A percentile compares a stretch with the other conserved stretches of the same genome.
These are phyloP conservation scores for Azolla pinnata DNA, from an alignment of 75 land plant species.

Conservation along the genomic window DNA sequence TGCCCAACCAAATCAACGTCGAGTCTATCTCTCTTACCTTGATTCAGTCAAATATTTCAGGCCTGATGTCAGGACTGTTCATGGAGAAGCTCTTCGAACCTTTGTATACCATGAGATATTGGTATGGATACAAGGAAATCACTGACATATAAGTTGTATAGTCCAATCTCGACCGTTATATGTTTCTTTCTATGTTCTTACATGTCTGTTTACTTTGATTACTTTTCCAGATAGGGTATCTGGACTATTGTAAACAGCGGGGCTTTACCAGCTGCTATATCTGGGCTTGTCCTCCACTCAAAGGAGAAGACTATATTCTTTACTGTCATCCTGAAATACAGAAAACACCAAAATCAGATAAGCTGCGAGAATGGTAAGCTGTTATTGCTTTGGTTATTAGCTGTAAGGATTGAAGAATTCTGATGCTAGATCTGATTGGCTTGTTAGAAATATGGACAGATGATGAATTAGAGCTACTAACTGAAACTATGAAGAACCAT, in stretches of 20 bases:
- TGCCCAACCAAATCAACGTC: conserved; percentile 75
- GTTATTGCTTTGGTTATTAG: neutral
- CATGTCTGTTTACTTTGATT: conserved; percentile 1
- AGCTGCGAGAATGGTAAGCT: conserved; percentile 81
- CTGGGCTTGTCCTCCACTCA: conserved; percentile 97
- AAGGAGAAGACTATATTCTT: conserved; percentile 96
- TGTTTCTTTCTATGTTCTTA: neutral
- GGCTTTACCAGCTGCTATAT: conserved; percentile 97
- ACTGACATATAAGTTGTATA: too few species aligned
- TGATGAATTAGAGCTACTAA: too few species aligned
- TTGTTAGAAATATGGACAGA: too few species aligned
- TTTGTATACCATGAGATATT: conserved; percentile 95
- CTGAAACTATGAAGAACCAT: too few species aligned
- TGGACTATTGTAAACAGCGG: conserved; percentile 86
- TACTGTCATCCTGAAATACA: conserved; percentile 99
- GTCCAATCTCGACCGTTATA: too few species aligned
- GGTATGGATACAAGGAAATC: conserved; percentile 27
- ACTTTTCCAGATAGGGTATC: conserved; percentile 68
- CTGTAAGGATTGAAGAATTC: too few species aligned
- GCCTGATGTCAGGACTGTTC: conserved; percentile 74
- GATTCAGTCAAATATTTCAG: conserved; percentile 98
- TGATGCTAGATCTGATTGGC: too few species aligned
- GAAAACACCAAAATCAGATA: conserved; percentile 94
- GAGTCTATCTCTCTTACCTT: conserved; percentile 85
- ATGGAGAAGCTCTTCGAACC: conserved; percentile 94